Conservation (phyloP, 2,329 filamentous ascomycete species). For the Zopfia rhizophila region DNA sequence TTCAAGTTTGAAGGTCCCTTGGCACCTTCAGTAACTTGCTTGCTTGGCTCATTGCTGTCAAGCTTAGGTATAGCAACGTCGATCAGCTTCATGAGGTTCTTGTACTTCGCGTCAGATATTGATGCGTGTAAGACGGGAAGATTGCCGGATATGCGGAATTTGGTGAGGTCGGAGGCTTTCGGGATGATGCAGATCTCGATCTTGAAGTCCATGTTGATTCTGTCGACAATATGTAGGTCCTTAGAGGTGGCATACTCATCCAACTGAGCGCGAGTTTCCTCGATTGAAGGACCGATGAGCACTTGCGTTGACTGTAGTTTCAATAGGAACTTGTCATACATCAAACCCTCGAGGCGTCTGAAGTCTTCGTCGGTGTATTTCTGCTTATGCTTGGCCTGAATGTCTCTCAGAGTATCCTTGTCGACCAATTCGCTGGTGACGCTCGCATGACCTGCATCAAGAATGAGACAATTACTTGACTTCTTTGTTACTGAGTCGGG, state of each 20-base stretch:
- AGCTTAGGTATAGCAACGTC: slow-evolving; percentile 94
- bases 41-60: slow-evolving; percentile 58
- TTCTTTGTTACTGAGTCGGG: slow-evolving; percentile 88
- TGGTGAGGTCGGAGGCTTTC: slow-evolving; percentile 91
- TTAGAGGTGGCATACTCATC: slow-evolving; percentile 73
- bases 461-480: slow-evolving; percentile 86
- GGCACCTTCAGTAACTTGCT: slow-evolving; percentile 47
- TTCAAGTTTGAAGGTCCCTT: slow-evolving; percentile 51
- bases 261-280: slow-evolving; percentile 86
- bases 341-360: slow-evolving; percentile 85
- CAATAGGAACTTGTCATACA: slow-evolving; percentile 97
- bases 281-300: slow-evolving; percentile 91
- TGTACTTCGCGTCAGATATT: slow-evolving; percentile 95
- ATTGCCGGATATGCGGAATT: slow-evolving; percentile 89
- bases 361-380: slow-evolving; percentile 90
- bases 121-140: slow-evolving; percentile 91
- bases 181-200: slow-evolving; percentile 98
- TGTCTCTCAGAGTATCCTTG: slow-evolving; percentile 85
- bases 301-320: slow-evolving; percentile 95
- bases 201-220: slow-evolving; percentile 96
- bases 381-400: slow-evolving; percentile 90
- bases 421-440: slow-evolving; percentile 95
- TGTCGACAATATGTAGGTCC: slow-evolving; percentile 89
- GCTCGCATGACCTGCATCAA: slow-evolving; percentile 96
- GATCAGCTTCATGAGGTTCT: slow-evolving; percentile 93